A percentile compares a stretch with the other conserved stretches of the same genome.
Conservation (phyloP, 805 yeast genomes). For the Phaffomyces antillensis region DNA sequence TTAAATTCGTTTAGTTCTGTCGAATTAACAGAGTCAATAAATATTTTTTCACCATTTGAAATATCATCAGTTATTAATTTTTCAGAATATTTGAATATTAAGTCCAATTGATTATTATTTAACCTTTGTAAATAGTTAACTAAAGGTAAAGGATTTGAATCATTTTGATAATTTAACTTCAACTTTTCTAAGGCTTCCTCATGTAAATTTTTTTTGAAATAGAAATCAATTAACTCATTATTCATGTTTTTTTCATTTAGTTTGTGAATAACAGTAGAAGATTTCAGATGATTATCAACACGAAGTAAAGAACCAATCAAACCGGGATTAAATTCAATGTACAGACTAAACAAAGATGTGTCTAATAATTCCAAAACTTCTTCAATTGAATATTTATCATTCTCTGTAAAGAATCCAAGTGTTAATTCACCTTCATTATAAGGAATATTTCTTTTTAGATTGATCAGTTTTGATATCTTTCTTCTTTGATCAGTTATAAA, state of each 20-base stretch:
- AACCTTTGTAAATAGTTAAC: constrained; percentile 54
- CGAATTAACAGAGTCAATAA: constrained; percentile 56
- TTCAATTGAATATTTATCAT: constrained; percentile 22
- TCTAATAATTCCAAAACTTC: constrained; percentile 49
- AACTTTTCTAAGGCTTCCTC: constrained; percentile 45
- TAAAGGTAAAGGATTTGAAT: constrained; percentile 40
- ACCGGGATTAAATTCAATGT: constrained; percentile 58
- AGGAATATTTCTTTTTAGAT: constrained; percentile 8
- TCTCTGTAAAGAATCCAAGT: constrained; percentile 13
- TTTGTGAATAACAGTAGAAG: constrained; percentile 40
- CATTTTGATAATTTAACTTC: constrained; percentile 3
- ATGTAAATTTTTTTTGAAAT: constrained; percentile 55
- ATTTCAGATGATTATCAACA: constrained; percentile 66
- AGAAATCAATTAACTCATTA: constrained; percentile 73
- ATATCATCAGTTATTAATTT: constrained; percentile 16
- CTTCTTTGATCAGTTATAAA: constrained; percentile 46
- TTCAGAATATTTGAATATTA: constrained; percentile 49
- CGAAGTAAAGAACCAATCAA: constrained; percentile 80
- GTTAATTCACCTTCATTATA: constrained; percentile 11
- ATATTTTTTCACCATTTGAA: constrained; percentile 40
- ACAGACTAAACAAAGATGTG: constrained; percentile 70
- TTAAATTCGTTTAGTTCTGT: constrained; percentile 41
- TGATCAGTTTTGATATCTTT: constrained; percentile 28
- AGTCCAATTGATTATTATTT: constrained; percentile 37
- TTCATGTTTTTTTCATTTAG: constrained; percentile 42